Conservation (phyloP, 139 green algal species). For the Micractinium conductrix region DNA sequence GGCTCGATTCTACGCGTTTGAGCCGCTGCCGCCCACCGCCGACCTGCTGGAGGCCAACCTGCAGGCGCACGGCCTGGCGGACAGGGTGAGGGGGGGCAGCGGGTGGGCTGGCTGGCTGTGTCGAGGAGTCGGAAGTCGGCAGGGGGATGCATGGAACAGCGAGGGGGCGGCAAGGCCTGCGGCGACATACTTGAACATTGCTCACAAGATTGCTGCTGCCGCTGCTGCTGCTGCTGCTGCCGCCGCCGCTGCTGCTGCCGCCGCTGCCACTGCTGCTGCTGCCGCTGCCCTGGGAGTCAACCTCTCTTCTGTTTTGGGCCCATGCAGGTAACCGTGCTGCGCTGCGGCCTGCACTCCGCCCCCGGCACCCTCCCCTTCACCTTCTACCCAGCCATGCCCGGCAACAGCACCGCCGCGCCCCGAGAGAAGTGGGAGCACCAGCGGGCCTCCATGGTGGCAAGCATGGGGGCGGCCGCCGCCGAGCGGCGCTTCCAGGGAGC, state of each 20-base stretch:
- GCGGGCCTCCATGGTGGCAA: constrained; percentile 6
- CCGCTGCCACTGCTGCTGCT: too few species aligned
- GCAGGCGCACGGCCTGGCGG: background rate
- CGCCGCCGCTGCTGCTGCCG: too few species aligned
- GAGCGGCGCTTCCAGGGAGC: constrained; percentile 3
- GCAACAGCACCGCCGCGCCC: constrained; percentile 36
- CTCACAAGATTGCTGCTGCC: too few species aligned
- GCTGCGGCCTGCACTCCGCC: background rate
- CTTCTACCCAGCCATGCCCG: constrained; percentile 43
- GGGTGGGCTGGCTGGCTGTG: too few species aligned
- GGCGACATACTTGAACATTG: too few species aligned
- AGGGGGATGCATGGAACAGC: too few species aligned
- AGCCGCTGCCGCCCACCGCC: constrained; percentile 33
- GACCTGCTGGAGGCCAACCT: constrained; percentile 41
- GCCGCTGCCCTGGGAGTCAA: too few species aligned
- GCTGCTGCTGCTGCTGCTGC: too few species aligned
- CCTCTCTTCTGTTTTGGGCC: too few species aligned
- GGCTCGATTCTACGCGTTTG: constrained; percentile 20
- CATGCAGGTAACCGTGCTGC: constrained; percentile 27
- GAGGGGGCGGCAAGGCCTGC: too few species aligned
- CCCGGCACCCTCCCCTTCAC: background rate
- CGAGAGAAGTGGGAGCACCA: constrained; percentile 40
- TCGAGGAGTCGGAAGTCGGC: too few species aligned
- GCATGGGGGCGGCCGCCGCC: background rate
- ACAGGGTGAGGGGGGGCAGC: constrained; percentile 7